Evolutionary conservation across 129 eudicot genomes (phyloP), one percentile per base, ranked within the genome.

Genomic region (Artemisia argyi): DNA sequence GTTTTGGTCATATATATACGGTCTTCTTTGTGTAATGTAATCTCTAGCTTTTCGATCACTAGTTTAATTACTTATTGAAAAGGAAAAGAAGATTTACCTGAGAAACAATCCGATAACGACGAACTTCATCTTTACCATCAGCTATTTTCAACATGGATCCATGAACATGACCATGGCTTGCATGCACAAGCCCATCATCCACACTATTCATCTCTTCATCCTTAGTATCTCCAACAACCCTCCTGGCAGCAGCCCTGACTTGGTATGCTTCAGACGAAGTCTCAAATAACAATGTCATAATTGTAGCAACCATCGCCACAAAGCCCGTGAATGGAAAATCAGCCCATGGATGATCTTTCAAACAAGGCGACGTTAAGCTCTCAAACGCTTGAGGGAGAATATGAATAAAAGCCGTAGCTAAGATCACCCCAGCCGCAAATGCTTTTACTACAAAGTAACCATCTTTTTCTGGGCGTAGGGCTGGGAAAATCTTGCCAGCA

Each of bases 391-490:
- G 78, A 0, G 91, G 91, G 12, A 86, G 79, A 18, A 86, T 79
- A 63, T 86, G 91, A 6, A 86, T 73, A 49, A 78, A 85, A 1
- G 80, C 90, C 0, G 85, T 85, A 1, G 87, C 83, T 54, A 86
- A 39, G 9, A 86, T 86, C 7, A 86, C 87, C 7, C 91, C 91
- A 3, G 85, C 91, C 0, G 85, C 87, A 28, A 86, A 86, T 3
- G 87, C 76, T 65, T 86, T 86, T 4, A 86, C 69, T 3, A 86
- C 61, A 51, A 83, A 83, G 74, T 83, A 86, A 11, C 75, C 55
- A 18, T 79, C 72, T 32, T 75, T 85, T 7, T 83, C 85, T 0
- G 88, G 88, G 6, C 70, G 42, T 44, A 86, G 30, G 6, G 79
- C 79, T 14, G 85, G 83, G 5, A 83, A 22, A 11, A 65, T 55